Evolutionary conservation across 2,329 filamentous ascomycete species (phyloP), one percentile per base, ranked within the genome.

Genomic region (Penicillium sp.): DNA sequence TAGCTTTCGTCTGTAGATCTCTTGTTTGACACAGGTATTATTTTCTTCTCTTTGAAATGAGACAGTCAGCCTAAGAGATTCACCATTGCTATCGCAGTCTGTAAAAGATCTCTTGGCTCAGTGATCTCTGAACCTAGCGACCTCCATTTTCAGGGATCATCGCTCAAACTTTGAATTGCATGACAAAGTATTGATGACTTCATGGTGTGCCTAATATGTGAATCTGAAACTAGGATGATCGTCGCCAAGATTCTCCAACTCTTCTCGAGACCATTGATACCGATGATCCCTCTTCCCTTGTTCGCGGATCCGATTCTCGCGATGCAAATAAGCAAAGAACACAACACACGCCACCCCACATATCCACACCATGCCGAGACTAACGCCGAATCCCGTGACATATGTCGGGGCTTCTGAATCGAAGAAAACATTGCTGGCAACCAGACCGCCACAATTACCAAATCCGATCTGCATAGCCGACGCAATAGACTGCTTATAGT

Each of bases 401-500:
- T 69, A 72, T 3, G 46, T 51, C 2, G 68, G 70, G 5, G 67
- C 66, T 47, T 73, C 68, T 7, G 54, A 54, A 21, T 62, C 49
- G 29, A 70, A 60, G 52, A 68, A 73, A 51, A 73, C 60, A 52
- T 71, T 71, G 45, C 68, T 72, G 3, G 69, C 71, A 24, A 75
- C 65, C 8, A 75, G 58, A 1, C 72, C 72, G 29, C 68, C 69
- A 34, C 63, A 65, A 48, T 71, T 72, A 1, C 71, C 71, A 24
- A 72, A 61, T 4, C 70, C 69, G 29, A 81, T 76, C 72, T 79
- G 79, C 57, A 84, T 74, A 14, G 81, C 82, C 18, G 81, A 75
- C 5, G 77, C 76, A 27, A 86, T 75, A 0, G 77, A 74, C 16
- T 82, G 77, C 71, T 86, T 86, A 67, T 83, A 85, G 64, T 84